These are phyloP conservation scores for Plasmodium gonderi DNA, from an alignment of 169 alveolate genomes.

Conservation along the genomic window DNA sequence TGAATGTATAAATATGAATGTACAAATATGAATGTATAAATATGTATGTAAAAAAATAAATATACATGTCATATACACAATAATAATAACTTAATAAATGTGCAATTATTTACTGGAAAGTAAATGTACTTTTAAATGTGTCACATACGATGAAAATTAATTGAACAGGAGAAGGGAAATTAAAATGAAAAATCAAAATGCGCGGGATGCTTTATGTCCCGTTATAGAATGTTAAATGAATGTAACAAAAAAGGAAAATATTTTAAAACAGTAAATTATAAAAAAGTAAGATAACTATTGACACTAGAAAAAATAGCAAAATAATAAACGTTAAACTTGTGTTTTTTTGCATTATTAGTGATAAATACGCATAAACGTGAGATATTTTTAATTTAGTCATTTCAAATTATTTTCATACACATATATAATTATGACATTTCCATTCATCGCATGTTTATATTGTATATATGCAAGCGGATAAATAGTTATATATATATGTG, in stretches of 20 bases:
- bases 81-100: no score
- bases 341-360: not conserved
- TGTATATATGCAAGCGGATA: not conserved
- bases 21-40: not conserved
- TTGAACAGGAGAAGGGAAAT: not conserved
- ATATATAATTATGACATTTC: not conserved
- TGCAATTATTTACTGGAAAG: not conserved
- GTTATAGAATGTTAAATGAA: not conserved
- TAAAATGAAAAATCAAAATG: not conserved
- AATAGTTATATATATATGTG: not conserved
- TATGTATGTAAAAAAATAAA: not conserved
- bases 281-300: not conserved
- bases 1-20: not conserved
- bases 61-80: not conserved
- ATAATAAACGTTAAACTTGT: not conserved
- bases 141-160: not conserved
- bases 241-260: conserved; percentile 1
- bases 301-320: not conserved
- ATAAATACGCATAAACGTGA: not conserved
- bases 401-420: not conserved
- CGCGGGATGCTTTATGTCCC: not conserved
- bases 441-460: not conserved
- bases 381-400: not conserved
- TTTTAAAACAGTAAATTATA: not conserved
- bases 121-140: not conserved